Evolutionary conservation across 2,329 filamentous ascomycete genomes (phyloP).

Genomic region (Penicillium sp.): DNA sequence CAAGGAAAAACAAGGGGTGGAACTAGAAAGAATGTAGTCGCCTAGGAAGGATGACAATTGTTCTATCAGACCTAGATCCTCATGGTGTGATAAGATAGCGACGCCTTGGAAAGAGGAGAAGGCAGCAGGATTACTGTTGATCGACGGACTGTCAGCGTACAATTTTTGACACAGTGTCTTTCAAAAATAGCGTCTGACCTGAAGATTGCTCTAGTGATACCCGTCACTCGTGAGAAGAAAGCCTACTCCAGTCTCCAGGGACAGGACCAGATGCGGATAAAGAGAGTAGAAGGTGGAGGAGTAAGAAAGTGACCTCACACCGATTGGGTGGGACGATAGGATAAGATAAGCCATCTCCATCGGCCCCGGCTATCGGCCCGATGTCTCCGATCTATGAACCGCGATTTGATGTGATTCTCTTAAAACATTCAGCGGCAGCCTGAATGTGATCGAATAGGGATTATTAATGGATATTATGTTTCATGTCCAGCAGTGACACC

Average conservation of each 20-base stretch:
- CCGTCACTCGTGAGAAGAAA: not conserved
- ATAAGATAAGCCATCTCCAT: slow-evolving; percentile 3
- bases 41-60: slow-evolving; percentile 8
- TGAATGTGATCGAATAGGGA: no score
- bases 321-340: slow-evolving; percentile 1
- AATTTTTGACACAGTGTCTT: slow-evolving; percentile 2
- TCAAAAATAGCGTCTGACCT: not conserved
- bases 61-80: slow-evolving; percentile 14
- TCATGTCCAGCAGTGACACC: no score
- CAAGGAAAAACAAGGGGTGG: not conserved
- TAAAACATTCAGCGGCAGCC: no score
- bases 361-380: not conserved
- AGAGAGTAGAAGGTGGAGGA: not conserved
- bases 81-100: slow-evolving; percentile 22
- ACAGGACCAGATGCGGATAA: not conserved
- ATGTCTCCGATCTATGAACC: no score
- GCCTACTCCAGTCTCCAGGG: not conserved
- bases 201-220: not conserved
- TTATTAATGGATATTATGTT: no score
- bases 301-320: not conserved
- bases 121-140: slow-evolving; percentile 32
- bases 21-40: slow-evolving; percentile 3
- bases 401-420: no score
- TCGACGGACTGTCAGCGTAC: not conserved
- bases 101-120: slow-evolving; percentile 14